A percentile compares a stretch with the other conserved stretches of the same genome.
phyloP scores from a whole-genome alignment of 1,284 basidiomycete species.

The Melanopsichium pennsylvanicum region DNA sequence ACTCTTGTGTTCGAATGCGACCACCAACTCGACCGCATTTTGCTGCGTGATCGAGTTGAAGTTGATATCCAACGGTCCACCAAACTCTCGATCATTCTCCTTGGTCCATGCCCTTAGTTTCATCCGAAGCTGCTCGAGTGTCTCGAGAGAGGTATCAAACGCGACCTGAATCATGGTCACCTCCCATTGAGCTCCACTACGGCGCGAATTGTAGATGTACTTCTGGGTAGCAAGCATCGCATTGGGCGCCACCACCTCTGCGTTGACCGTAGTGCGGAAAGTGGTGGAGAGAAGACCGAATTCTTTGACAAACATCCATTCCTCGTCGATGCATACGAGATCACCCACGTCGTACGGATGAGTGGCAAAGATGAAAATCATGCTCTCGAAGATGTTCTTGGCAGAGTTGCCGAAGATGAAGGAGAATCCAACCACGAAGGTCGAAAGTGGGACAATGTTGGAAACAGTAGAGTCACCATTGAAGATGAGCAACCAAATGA shows the following conservation, averaged over 20 bases:
- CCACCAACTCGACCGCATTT: conserved; percentile 60
- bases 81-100: conserved; percentile 73
- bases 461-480: conserved; percentile 75
- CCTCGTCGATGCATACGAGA: conserved; percentile 63
- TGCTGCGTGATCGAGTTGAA: conserved; percentile 63
- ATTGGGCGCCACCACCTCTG: conserved; percentile 82
- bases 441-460: conserved; percentile 82
- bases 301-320: conserved; percentile 66
- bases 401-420: conserved; percentile 78
- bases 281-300: conserved; percentile 82
- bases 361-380: conserved; percentile 76
- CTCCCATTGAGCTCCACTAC: conserved; percentile 74
- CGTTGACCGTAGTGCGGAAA: conserved; percentile 78
- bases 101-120: conserved; percentile 73
- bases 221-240: conserved; percentile 77
- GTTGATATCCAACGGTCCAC: conserved; percentile 62
- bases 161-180: conserved; percentile 69
- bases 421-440: conserved; percentile 71
- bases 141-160: conserved; percentile 65
- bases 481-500: conserved; percentile 81
- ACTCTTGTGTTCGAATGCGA: conserved; percentile 80
- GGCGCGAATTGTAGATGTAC: conserved; percentile 73
- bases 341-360: conserved; percentile 66
- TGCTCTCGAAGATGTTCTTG: conserved; percentile 76
- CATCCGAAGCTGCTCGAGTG: conserved; percentile 74